These are phyloP conservation scores for Escovopsis sp. DNA, from an alignment of 2,329 filamentous ascomycete species.

Conservation along the genomic window DNA sequence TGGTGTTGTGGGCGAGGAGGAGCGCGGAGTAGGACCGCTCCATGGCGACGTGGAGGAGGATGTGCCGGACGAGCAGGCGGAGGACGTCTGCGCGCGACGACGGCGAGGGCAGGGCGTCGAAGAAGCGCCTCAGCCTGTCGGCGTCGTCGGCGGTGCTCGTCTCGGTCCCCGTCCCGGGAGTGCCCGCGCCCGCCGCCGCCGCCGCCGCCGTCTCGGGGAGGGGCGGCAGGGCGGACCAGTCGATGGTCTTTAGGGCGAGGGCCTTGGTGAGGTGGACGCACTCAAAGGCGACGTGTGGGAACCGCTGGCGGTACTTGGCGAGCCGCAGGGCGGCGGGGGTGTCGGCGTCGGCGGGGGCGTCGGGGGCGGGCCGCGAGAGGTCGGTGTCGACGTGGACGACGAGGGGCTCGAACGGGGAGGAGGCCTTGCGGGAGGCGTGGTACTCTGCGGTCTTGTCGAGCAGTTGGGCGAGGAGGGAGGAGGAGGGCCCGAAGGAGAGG, in stretches of 20 bases:
- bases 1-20: slow-evolving; percentile 76
- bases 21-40: slow-evolving; percentile 50
- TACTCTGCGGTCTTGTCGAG: slow-evolving; percentile 54
- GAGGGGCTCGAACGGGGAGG: slow-evolving; percentile 52
- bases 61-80: slow-evolving; percentile 53
- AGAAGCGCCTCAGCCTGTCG: slow-evolving; percentile 35
- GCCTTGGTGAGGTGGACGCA: slow-evolving; percentile 49
- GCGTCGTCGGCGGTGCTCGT: slow-evolving; percentile 14
- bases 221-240: slow-evolving; percentile 35
- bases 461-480: slow-evolving; percentile 60
- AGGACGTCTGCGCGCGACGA: slow-evolving; percentile 65
- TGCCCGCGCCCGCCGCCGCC: too few species aligned
- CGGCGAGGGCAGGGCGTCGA: slow-evolving; percentile 51
- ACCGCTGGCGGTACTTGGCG: slow-evolving; percentile 39
- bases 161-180: too few species aligned
- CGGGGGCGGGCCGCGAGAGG: slow-evolving; percentile 9
- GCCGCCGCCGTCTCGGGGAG: background rate
- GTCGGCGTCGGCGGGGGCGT: slow-evolving; percentile 2
- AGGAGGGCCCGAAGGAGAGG: slow-evolving; percentile 72
- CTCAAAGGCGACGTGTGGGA: slow-evolving; percentile 51
- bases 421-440: slow-evolving; percentile 49
- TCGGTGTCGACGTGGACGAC: slow-evolving; percentile 40
- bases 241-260: slow-evolving; percentile 34
- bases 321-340: slow-evolving; percentile 2
- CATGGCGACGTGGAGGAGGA: slow-evolving; percentile 53